phyloP scores from a whole-genome alignment of 73 alveolate species.

The Tetrahymena elliotti region DNA sequence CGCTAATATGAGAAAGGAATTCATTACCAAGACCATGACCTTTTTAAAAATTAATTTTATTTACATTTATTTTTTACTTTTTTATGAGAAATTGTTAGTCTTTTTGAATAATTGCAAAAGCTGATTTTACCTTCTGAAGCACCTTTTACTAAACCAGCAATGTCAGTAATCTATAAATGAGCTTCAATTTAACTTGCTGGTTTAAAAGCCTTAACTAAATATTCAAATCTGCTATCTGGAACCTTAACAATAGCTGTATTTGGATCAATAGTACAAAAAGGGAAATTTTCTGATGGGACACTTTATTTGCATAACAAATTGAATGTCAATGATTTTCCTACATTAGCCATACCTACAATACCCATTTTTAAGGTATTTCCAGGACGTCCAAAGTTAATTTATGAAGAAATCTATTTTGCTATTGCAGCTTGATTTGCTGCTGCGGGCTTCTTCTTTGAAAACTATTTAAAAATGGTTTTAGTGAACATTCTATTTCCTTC shows the following conservation, averaged over 20 bases:
- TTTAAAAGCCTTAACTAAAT: slow-evolving; percentile 32
- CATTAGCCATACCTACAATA: slow-evolving; percentile 96
- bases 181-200: slow-evolving; percentile 4
- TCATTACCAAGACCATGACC: slow-evolving; percentile 97
- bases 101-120: background rate
- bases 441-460: background rate
- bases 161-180: slow-evolving; percentile 12
- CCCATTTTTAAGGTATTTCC: slow-evolving; percentile 67
- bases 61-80: background rate
- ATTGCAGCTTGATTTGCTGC: background rate
- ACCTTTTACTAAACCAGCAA: slow-evolving; percentile 77
- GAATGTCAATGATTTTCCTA: slow-evolving; percentile 88
- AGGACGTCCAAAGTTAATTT: background rate
- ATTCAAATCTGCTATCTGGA: slow-evolving; percentile 91
- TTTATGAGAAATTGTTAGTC: background rate
- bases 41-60: background rate
- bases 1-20: slow-evolving; percentile 90
- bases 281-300: slow-evolving; percentile 96
- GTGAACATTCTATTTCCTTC: background rate
- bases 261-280: slow-evolving; percentile 97
- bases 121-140: slow-evolving; percentile 65
- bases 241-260: slow-evolving; percentile 88
- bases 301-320: slow-evolving; percentile 12
- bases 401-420: background rate
- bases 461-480: background rate